phyloP scores from a whole-genome alignment of 305 asterid species.

The Fraxinus xanthoxyloides region DNA sequence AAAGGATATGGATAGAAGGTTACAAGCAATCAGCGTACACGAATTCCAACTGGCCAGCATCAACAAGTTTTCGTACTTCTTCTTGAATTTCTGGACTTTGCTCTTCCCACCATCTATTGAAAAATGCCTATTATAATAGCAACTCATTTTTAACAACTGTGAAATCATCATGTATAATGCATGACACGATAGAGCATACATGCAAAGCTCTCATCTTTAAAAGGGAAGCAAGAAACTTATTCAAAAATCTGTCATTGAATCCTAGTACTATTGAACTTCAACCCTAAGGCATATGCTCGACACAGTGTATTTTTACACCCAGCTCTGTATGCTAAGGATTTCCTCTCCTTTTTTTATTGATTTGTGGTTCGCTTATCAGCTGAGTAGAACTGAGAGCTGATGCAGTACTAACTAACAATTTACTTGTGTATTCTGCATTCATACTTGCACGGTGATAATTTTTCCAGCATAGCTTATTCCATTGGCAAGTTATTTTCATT shows the following conservation, averaged over 20 bases:
- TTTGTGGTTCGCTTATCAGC: background rate
- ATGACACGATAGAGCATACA: background rate
- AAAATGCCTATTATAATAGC: slow-evolving; percentile 53
- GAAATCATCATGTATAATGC: background rate
- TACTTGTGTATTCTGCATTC: background rate
- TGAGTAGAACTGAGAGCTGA: background rate
- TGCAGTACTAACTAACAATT: background rate
- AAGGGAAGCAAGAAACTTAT: background rate
- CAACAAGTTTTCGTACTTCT: slow-evolving; percentile 54
- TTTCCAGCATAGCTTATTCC: background rate
- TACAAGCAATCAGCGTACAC: slow-evolving; percentile 49
- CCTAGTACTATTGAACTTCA: background rate
- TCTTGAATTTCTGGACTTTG: slow-evolving; percentile 54
- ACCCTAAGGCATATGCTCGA: background rate
- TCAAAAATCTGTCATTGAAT: background rate
- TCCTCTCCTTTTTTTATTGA: background rate
- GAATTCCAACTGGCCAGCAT: slow-evolving; percentile 72
- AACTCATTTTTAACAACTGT: background rate
- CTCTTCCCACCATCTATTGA: slow-evolving; percentile 78
- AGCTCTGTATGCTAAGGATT: background rate
- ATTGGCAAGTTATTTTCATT: background rate
- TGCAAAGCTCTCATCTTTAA: background rate
- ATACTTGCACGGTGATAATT: background rate
- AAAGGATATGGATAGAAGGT: background rate
- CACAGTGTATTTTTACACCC: background rate